These are phyloP conservation scores for Macrolepiota albuminosa DNA, from an alignment of 768 basidiomycete species.

Conservation along the genomic window DNA sequence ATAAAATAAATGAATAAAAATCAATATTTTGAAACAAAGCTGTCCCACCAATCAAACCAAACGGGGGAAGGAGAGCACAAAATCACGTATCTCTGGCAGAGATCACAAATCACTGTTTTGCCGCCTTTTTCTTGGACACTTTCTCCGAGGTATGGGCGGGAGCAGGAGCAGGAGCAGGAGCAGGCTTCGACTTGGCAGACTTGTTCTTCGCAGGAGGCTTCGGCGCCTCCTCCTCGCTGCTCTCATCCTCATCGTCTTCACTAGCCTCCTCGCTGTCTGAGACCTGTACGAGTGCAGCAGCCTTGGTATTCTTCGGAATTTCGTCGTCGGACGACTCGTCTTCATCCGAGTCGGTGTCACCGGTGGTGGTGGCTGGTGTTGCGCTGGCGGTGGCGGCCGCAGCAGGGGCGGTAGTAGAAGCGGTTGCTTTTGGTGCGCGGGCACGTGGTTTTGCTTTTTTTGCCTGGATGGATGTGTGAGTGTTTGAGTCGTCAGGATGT, in stretches of 20 bases:
- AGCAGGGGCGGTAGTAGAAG: not conserved
- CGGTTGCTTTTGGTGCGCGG: constrained; percentile 6
- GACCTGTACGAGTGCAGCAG: constrained; percentile 16
- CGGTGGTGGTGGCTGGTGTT: constrained; percentile 14
- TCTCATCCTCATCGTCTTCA: constrained; percentile 9
- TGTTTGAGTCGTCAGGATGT: not conserved
- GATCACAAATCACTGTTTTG: constrained; percentile 1
- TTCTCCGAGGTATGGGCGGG: not conserved
- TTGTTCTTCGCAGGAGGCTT: constrained; percentile 16
- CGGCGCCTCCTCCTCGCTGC: constrained; percentile 12
- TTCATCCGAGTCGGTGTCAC: constrained; percentile 16
- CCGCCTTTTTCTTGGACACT: constrained; percentile 25
- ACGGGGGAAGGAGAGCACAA: constrained; percentile 1
- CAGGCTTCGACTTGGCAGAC: constrained; percentile 1
- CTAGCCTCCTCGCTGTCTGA: constrained; percentile 6
- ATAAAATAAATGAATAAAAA: not conserved
- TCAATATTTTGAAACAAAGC: not conserved
- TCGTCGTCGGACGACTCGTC: constrained; percentile 26
- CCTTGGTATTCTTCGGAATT: constrained; percentile 19
- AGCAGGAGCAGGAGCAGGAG: constrained; percentile 5
- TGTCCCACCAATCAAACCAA: not conserved
- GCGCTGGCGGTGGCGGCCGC: constrained; percentile 7
- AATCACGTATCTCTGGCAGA: not conserved
- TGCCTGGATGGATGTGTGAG: constrained; percentile 8
- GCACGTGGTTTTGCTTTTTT: constrained; percentile 19